Conservation (phyloP, 768 basidiomycete species). For the Tulasnella sp. region DNA sequence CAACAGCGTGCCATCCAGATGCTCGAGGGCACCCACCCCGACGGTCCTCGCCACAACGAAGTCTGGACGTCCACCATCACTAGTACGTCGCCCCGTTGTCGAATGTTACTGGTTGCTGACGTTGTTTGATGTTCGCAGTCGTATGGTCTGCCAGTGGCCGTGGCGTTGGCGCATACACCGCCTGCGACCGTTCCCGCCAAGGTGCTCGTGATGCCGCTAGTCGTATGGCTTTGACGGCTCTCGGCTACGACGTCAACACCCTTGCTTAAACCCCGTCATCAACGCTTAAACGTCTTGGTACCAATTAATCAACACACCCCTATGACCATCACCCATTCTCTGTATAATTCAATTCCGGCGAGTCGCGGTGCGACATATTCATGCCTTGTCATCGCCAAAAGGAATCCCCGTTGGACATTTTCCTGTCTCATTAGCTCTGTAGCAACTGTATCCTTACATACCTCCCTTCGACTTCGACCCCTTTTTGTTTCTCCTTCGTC, state of each 20-base stretch:
- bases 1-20: background rate
- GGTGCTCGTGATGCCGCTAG: slow-evolving; percentile 6
- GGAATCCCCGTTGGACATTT: background rate
- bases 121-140: background rate
- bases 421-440: background rate
- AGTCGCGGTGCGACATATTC: background rate
- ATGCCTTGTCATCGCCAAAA: background rate
- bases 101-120: background rate
- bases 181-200: background rate
- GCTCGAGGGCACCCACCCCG: slow-evolving; percentile 1
- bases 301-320: background rate
- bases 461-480: too few relatives aligned
- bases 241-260: background rate
- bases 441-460: background rate
- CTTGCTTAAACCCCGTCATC: background rate
- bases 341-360: background rate
- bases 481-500: background rate
- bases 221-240: background rate
- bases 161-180: background rate
- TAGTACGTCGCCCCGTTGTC: background rate
- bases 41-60: slow-evolving; percentile 11
- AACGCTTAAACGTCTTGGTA: background rate
- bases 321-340: too few relatives aligned
- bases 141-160: background rate
- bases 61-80: slow-evolving; percentile 9